Base-by-base conservation (phyloP, 352 stramenopile genomes). In the Phytopythium cucurbitacearum region DNA sequence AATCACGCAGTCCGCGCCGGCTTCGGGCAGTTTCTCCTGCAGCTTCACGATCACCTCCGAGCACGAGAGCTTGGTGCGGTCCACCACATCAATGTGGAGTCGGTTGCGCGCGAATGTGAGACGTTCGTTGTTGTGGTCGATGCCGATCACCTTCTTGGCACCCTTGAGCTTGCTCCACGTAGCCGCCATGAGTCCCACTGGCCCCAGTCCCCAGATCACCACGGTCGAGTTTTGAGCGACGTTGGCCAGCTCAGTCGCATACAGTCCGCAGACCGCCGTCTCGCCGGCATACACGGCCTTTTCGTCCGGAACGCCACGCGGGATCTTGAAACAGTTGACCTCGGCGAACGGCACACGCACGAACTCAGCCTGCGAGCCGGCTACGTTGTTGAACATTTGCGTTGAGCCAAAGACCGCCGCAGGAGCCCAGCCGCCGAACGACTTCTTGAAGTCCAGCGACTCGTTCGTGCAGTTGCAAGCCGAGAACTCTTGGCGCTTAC, bases 291-390 rank as follows among this genome's bases (percentile, higher is more conserved):
- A 48, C 28, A 93, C n/a, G 0, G 78, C 83, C 44, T 90, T 85
- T 16, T 91, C 76, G 33, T 87, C 74, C 9, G 62, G 57, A 10
- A 90, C 54, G 35, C 64, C 58, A 12, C 69, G 68, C 6, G 80
- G 80, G 11, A 90, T 39, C 61, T 78, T 77, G 55, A 77, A 79
- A 57, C 78, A 88, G 65, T 89, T 93, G 21, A 73, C 48, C 34
- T 93, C 82, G 4, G 59, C 82, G 42, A 82, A 87, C 3, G 82
- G 82, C 56, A 93, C 82, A 21, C 81, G 76, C 11, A 91, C 76
- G 44, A 71, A 91, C 69, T 93, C 76, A 7, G 83, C 83, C 51
- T 90, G 76, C 21, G 78, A 73, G 46, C 83, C 83, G 0, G 80
- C 78, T 4, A 88, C 57, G 48, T 82, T 85, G 56, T 71, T 74